These are phyloP conservation scores for Colletotrichum coccodes DNA, from an alignment of 2,329 filamentous ascomycete species.

Conservation along the genomic window DNA sequence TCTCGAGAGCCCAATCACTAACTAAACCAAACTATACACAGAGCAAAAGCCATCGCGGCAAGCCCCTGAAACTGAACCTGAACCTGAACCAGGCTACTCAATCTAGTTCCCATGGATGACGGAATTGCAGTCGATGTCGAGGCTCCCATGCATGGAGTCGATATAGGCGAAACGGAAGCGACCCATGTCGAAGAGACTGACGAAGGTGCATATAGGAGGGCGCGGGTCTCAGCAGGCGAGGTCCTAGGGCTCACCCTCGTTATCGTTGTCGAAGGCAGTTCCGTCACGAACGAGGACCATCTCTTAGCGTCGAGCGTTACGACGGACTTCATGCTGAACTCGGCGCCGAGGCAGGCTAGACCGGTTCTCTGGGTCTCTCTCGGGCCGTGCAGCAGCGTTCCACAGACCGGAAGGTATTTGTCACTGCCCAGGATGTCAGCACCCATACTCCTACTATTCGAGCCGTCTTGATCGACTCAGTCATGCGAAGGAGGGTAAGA, in stretches of 20 bases:
- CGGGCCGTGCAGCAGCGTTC: background rate
- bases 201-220: background rate
- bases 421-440: background rate
- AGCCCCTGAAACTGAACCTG: background rate
- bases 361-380: background rate
- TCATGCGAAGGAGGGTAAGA: background rate
- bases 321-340: background rate
- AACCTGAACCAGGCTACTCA: background rate
- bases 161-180: background rate
- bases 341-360: background rate
- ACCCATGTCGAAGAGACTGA: background rate
- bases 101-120: background rate
- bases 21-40: background rate
- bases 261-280: background rate
- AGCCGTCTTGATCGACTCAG: background rate
- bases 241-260: background rate
- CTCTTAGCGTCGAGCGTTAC: background rate
- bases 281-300: background rate
- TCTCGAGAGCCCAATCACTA: background rate
- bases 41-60: background rate
- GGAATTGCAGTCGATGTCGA: background rate
- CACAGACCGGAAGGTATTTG: background rate
- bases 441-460: background rate
- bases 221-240: background rate
- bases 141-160: background rate